Evolutionary conservation across 2,329 filamentous ascomycete genomes (phyloP), one percentile per base, ranked within the genome.

Genomic region (Akanthomyces dipterigenus): DNA sequence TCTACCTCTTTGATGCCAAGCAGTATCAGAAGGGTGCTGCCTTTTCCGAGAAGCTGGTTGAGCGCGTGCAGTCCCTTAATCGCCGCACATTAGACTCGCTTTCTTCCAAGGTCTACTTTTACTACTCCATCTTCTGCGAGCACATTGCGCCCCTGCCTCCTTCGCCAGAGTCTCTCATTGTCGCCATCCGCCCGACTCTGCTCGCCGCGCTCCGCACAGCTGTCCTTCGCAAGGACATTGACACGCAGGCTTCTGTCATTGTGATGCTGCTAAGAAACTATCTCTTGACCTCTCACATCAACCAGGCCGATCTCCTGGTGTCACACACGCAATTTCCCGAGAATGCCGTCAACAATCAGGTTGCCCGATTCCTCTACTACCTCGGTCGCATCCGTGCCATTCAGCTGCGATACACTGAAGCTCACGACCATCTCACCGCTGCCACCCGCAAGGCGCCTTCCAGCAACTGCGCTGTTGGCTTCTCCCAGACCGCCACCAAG

Each of bases 321-420:
- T 93, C 91, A 36, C 95, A 99, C 77, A 96, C 95, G 34, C 88
- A 95, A 72, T 98, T 99, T 76, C 95, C 95, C 6, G 84, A 93
- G 65, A 91, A 91, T 70, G 95, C 95, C 5, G 91, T 93, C 66
- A 99, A 97, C 80, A 99, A 97, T 75, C 95, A 99, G 78, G 93
- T 99, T 66, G 96, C 95, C 65, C 88, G 95, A 64, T 99, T 96
- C 79, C 82, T 98, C 62, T 99, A 96, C 83, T 99, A 99, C 76
- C 85, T 99, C 14, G 95, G 95, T 64, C 91, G 93, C 67, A 97
- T 98, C 76, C 89, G 95, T 64, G 92, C 95, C 59, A 96, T 98
- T 69, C 95, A 99, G 79, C 83, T 99, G 67, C 89, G 90, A 67
- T 99, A 99, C 79, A 97, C 95, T 9, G 93, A 97, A 73, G 95